These are phyloP conservation scores for Suillus luteus DNA, from an alignment of 768 basidiomycete species.

Conservation along the genomic window DNA sequence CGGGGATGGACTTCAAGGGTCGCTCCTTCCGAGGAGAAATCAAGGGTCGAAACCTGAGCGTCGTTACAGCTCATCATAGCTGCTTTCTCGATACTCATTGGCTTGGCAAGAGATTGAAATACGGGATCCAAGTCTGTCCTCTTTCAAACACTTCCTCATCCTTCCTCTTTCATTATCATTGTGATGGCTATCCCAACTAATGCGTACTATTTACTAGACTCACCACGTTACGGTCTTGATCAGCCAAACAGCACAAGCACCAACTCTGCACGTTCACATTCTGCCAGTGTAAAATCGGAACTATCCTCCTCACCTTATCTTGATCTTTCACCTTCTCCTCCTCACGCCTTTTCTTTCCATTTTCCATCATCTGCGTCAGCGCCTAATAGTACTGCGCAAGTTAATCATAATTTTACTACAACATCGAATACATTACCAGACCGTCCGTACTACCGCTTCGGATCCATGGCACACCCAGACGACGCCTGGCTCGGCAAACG, in stretches of 20 bases:
- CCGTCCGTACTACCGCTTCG: constrained; percentile 27
- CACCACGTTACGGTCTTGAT: constrained; percentile 7
- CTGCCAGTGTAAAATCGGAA: constrained; percentile 31
- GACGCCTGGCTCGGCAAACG: constrained; percentile 31
- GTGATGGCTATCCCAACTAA: constrained; percentile 6
- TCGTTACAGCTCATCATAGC: constrained; percentile 4
- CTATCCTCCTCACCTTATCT: constrained; percentile 24
- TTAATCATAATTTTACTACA: neutral
- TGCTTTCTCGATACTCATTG: neutral
- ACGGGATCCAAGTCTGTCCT: neutral
- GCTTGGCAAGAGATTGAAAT: constrained; percentile 9
- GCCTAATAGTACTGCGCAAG: neutral
- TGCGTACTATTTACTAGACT: constrained; percentile 8
- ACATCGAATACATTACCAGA: constrained; percentile 10
- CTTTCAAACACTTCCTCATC: neutral
- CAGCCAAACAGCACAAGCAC: neutral
- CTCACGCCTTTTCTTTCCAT: constrained; percentile 24
- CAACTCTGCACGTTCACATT: constrained; percentile 15
- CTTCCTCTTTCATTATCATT: neutral
- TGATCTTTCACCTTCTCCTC: constrained; percentile 26
- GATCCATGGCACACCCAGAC: constrained; percentile 24
- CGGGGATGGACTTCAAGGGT: constrained; percentile 6
- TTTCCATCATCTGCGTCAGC: constrained; percentile 18
- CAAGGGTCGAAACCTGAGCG: neutral
- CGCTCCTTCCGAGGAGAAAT: constrained; percentile 6